Conservation (phyloP, 2,329 filamentous ascomycete genomes). For the Diaporthe nobilis region DNA sequence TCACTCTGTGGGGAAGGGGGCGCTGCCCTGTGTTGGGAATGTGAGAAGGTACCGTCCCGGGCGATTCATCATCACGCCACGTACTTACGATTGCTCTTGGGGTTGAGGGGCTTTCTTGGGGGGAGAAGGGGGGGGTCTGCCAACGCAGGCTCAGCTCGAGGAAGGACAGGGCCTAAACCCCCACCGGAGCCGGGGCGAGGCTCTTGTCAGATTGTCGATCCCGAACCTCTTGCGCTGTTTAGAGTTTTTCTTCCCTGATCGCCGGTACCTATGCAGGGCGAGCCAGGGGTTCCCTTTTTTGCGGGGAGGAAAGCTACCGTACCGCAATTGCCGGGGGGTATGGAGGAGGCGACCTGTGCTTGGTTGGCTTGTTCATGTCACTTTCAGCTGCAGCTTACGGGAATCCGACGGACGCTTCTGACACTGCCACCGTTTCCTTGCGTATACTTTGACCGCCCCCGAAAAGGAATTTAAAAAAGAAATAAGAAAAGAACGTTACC, state of each 20-base stretch:
- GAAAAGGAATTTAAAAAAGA: background rate
- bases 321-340: conserved; percentile 23
- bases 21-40: conserved; percentile 28
- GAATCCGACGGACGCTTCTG: background rate
- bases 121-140: background rate
- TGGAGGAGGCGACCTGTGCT: background rate
- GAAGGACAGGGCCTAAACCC: background rate
- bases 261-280: conserved; percentile 33
- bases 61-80: conserved; percentile 33
- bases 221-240: conserved; percentile 29
- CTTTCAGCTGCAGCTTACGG: conserved; percentile 10
- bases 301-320: conserved; percentile 32
- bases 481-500: background rate
- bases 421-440: conserved; percentile 19
- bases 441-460: conserved; percentile 21
- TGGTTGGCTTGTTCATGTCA: background rate
- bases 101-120: background rate
- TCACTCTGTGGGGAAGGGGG: conserved; percentile 35
- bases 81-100: conserved; percentile 8
- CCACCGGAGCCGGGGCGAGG: conserved; percentile 29
- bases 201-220: conserved; percentile 36
- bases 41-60: conserved; percentile 5
- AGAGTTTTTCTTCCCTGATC: conserved; percentile 35
- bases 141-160: conserved; percentile 12
- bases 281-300: conserved; percentile 33